Evolutionary conservation across 225 moss, liverwort and hornwort species (phyloP), one percentile per base, ranked within the genome.

Genomic region (Physcomitrium patens): DNA sequence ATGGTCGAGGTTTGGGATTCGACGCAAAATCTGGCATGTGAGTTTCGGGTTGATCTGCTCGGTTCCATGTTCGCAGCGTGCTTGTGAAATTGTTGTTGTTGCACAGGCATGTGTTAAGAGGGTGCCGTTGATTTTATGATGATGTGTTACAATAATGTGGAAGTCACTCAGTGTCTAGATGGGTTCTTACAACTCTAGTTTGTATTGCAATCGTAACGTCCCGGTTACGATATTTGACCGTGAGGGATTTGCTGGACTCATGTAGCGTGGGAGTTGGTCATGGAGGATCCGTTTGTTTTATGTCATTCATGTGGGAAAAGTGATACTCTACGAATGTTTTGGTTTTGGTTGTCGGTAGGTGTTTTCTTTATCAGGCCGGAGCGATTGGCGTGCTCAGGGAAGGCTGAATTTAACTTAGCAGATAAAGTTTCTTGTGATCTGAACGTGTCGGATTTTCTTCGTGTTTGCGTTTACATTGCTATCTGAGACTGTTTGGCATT

Each of bases 391-490:
- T 13, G 49, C 27, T 50, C 26, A 62, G 4, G 44, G 43, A 50
- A 46, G 37, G 37, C 0, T 11, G 24, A 64, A 24, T 51, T 69
- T 12, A 24, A 7, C 24, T 7, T n/a, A 12, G 0, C 27, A 27
- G 47, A 57, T 8, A 28, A 17, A 50, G 60, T 54, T 52, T 63
- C 19, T 76, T 53, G 72, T 63, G 79, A 80, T 83, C 63, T 80
- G 69, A 24, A 51, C 19, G 67, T 44, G 24, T 28, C 65, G 10
- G 7, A 3, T 58, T 11, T 72, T 10, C 20, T 51, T 41, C 7
- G 9, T 31, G 71, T 27, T 56, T 12, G 27, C 68, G 24, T 48
- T 63, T 42, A 9, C 13, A 23, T 44, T 56, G 8, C 16, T 13
- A 31, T 31, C 15, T 23, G 1, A 17, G n/a, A 10, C 51, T 49